Evolutionary conservation across 2,329 filamentous ascomycete species (phyloP).

Genomic region (Myriosclerotinia duriaeana): DNA sequence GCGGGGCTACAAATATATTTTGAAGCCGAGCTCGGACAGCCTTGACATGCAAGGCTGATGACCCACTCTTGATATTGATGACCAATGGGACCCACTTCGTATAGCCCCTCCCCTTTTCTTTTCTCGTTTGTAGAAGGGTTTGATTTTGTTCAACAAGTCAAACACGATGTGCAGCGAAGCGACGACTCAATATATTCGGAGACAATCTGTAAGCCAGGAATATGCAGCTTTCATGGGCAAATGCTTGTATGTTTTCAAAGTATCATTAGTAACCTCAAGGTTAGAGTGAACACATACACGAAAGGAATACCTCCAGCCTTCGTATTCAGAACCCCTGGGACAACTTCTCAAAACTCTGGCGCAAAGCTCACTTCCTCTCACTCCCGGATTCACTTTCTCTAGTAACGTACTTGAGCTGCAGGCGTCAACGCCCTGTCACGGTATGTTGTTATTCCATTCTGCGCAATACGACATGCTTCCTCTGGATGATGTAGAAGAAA

Average conservation of each 20-base stretch:
- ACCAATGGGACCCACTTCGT: background rate
- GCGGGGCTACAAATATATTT: conserved; percentile 23
- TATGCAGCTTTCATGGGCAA: background rate
- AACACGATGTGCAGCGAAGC: background rate
- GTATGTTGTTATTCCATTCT: background rate
- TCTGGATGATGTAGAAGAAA: too few species aligned
- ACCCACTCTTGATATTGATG: background rate
- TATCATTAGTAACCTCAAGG: background rate
- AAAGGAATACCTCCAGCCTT: too few species aligned
- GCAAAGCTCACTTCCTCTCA: background rate
- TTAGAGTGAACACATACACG: too few species aligned
- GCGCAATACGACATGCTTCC: too few species aligned
- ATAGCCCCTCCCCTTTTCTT: background rate
- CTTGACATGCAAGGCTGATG: conserved; percentile 14
- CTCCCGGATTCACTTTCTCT: background rate
- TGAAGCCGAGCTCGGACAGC: conserved; percentile 17
- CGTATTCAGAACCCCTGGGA: too few species aligned
- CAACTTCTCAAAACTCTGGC: too few species aligned
- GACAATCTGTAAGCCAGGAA: background rate
- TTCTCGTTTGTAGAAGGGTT: conserved; percentile 8
- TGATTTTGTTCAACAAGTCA: background rate
- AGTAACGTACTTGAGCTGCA: too few species aligned
- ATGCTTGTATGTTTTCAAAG: background rate
- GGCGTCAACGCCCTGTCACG: background rate
- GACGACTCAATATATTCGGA: background rate